A percentile compares a stretch with the other conserved stretches of the same genome.
phyloP scores from a whole-genome alignment of 1,139 yeast genomes.

The Pichia norvegensis region DNA sequence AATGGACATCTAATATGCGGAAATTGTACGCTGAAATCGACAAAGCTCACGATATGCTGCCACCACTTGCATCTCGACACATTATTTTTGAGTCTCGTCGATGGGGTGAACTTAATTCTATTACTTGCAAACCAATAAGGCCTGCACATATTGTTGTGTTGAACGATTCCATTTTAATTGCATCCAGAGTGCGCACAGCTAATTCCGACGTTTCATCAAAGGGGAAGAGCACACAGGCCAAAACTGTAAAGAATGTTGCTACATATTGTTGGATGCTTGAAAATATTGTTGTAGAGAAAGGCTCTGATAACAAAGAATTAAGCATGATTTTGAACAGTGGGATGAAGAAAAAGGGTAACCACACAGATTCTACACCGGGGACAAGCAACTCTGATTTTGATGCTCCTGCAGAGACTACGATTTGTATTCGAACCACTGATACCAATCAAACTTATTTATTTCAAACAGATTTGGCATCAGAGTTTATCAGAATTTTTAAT shows the following conservation, averaged over 20 bases:
- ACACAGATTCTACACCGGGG: not conserved
- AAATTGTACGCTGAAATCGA: constrained; percentile 77
- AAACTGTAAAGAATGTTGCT: constrained; percentile 41
- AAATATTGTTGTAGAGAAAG: constrained; percentile 7
- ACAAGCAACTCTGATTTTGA: not conserved
- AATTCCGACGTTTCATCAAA: not conserved
- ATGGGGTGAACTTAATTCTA: constrained; percentile 83
- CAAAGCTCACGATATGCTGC: constrained; percentile 77
- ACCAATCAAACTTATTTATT: constrained; percentile 45
- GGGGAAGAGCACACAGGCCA: constrained; percentile 15
- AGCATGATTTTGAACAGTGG: constrained; percentile 3
- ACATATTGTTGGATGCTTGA: constrained; percentile 55
- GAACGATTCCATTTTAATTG: constrained; percentile 71
- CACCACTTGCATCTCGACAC: constrained; percentile 75
- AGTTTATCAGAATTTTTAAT: constrained; percentile 48
- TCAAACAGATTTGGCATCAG: constrained; percentile 57
- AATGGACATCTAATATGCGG: constrained; percentile 78
- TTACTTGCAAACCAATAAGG: constrained; percentile 61
- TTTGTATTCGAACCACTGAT: constrained; percentile 40
- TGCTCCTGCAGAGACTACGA: constrained; percentile 28
- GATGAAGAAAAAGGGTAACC: not conserved
- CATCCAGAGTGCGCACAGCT: constrained; percentile 45
- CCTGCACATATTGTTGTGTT: constrained; percentile 70
- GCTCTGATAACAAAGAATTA: constrained; percentile 8
- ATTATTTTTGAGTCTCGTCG: constrained; percentile 35